Percentiles rank a stretch among this genome's conserved stretches.
Evolutionary conservation across 306 rosid species (phyloP).

Genomic region (Biancaea sappan): DNA sequence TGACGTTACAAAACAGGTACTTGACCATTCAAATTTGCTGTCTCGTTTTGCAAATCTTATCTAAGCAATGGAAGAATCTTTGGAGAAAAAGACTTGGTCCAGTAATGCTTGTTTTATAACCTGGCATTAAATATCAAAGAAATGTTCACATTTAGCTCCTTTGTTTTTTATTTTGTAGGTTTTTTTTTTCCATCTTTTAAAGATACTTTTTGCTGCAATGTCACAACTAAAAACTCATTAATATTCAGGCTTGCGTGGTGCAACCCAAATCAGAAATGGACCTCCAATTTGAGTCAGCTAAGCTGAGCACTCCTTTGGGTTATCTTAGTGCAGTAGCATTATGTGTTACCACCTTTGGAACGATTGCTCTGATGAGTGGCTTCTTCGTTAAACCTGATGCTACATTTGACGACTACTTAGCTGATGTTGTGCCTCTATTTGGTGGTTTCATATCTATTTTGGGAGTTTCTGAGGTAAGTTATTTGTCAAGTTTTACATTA

Average conservation of each 20-base stretch:
- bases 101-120: not conserved
- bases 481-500: not conserved
- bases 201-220: constrained; percentile 5
- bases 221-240: constrained; percentile 3
- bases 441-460: constrained; percentile 81
- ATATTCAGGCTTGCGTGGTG: constrained; percentile 76
- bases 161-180: not conserved
- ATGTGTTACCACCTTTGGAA: constrained; percentile 82
- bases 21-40: not conserved
- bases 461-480: constrained; percentile 91
- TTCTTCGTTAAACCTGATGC: constrained; percentile 93
- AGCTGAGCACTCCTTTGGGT: constrained; percentile 81
- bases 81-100: not conserved
- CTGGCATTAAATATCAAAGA: not conserved
- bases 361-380: constrained; percentile 87
- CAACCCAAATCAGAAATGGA: constrained; percentile 97
- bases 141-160: not conserved
- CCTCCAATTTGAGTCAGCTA: constrained; percentile 81
- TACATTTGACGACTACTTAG: constrained; percentile 75
- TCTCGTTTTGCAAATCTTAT: not conserved
- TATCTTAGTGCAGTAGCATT: constrained; percentile 69
- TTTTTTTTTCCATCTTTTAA: not conserved
- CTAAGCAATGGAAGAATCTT: not conserved
- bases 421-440: constrained; percentile 83
- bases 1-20: constrained; percentile 87